Conservation (phyloP, 768 basidiomycete genomes). For the Termitomyces sp. region DNA sequence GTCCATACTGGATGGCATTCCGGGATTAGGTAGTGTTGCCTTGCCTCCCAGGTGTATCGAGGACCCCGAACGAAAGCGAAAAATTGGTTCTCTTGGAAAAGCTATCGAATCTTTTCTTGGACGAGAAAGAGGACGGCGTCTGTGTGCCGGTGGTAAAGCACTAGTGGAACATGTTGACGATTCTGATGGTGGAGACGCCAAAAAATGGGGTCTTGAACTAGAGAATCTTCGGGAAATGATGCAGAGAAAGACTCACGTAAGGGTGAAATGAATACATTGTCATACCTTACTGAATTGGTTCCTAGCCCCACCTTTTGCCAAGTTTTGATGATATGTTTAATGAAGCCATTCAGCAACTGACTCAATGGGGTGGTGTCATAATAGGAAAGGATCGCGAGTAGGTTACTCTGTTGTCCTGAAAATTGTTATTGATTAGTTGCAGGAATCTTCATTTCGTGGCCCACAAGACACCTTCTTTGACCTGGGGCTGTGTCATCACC, state of each 20-base stretch:
- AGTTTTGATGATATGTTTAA: slow-evolving; percentile 70
- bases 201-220: slow-evolving; percentile 68
- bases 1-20: slow-evolving; percentile 59
- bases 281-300: slow-evolving; percentile 2
- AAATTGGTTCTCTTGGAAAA: slow-evolving; percentile 72
- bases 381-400: slow-evolving; percentile 60
- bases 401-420: slow-evolving; percentile 23
- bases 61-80: slow-evolving; percentile 67
- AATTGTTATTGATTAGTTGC: slow-evolving; percentile 10
- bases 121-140: slow-evolving; percentile 53
- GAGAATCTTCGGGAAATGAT: slow-evolving; percentile 49
- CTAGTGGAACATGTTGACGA: slow-evolving; percentile 27
- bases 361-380: slow-evolving; percentile 68
- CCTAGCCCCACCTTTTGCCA: slow-evolving; percentile 48
- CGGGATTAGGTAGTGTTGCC: slow-evolving; percentile 70
- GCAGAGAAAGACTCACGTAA: slow-evolving; percentile 51
- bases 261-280: slow-evolving; percentile 15
- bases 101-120: slow-evolving; percentile 61
- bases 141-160: slow-evolving; percentile 51
- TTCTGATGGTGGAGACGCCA: slow-evolving; percentile 62
- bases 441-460: slow-evolving; percentile 75
- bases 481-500: slow-evolving; percentile 57
- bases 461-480: slow-evolving; percentile 62
- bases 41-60: slow-evolving; percentile 72
- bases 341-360: slow-evolving; percentile 73